Evolutionary conservation across 2,329 filamentous ascomycete species (phyloP).

Genomic region (Fusarium udum): DNA sequence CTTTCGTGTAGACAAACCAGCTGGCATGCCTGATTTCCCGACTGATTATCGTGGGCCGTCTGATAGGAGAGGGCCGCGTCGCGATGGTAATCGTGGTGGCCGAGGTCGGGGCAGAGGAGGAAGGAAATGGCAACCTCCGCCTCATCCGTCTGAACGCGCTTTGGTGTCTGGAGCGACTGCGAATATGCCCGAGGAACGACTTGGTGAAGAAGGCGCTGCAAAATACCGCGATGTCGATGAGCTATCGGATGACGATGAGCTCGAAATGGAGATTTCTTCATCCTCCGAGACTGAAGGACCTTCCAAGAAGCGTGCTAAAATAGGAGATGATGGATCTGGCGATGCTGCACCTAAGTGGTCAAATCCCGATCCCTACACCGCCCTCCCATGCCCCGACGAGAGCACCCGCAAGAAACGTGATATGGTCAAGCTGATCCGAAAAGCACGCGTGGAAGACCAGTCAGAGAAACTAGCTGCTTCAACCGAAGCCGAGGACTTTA

Average conservation of each 20-base stretch:
- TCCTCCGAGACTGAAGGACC: constrained; percentile 51
- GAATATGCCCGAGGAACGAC: constrained; percentile 55
- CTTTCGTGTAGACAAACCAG: constrained; percentile 63
- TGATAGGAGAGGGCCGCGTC: constrained; percentile 34
- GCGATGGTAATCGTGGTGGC: constrained; percentile 42
- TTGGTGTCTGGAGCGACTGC: constrained; percentile 57
- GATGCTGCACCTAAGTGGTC: constrained; percentile 81
- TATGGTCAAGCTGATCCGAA: constrained; percentile 90
- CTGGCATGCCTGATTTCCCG: constrained; percentile 55
- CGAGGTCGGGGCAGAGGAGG: constrained; percentile 41
- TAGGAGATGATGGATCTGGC: constrained; percentile 45
- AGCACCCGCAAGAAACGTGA: constrained; percentile 79
- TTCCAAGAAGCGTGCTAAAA: constrained; percentile 50
- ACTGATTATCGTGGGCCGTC: constrained; percentile 26
- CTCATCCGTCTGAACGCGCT: constrained; percentile 59
- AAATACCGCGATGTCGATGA: constrained; percentile 67
- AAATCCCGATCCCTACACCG: constrained; percentile 94
- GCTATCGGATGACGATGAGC: constrained; percentile 70
- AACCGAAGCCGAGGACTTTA: constrained; percentile 80
- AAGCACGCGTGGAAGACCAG: constrained; percentile 75
- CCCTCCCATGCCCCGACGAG: constrained; percentile 81
- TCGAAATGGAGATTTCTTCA: constrained; percentile 70
- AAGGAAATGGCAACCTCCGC: constrained; percentile 50
- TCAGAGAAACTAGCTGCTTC: constrained; percentile 60
- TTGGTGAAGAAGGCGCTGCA: constrained; percentile 57